Conservation (phyloP, 2,329 filamentous ascomycete species). For the Aspergillus novoparasiticus region DNA sequence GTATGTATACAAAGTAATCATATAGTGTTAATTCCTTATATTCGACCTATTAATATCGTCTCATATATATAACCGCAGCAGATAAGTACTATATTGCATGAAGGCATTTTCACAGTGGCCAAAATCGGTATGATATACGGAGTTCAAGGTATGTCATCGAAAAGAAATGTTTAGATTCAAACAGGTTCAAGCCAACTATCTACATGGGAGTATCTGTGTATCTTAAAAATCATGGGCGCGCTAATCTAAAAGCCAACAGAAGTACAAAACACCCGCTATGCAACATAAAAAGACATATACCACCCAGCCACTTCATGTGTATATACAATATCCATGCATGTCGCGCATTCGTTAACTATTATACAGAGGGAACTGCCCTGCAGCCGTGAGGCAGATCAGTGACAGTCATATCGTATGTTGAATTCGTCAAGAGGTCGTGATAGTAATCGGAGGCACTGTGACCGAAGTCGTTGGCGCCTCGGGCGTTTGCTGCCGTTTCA, state of each 20-base stretch:
- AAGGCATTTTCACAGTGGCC: no score
- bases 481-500: constrained; percentile 16
- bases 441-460: constrained; percentile 42
- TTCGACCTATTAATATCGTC: neutral
- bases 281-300: neutral
- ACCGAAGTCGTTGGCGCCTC: constrained; percentile 25
- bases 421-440: constrained; percentile 35
- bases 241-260: neutral
- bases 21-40: neutral
- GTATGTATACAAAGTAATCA: neutral
- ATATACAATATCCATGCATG: neutral
- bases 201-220: neutral
- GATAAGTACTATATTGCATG: neutral
- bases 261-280: constrained; percentile 1
- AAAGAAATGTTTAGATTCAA: neutral
- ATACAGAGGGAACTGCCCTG: neutral
- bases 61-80: neutral
- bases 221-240: neutral
- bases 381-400: neutral
- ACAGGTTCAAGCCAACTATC: neutral
- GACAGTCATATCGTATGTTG: neutral
- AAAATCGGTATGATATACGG: no score
- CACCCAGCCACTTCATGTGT: neutral
- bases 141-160: neutral
- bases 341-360: neutral